Evolutionary conservation across 2,329 filamentous ascomycete species (phyloP).

Genomic region (Phyllosticta citriasiana): DNA sequence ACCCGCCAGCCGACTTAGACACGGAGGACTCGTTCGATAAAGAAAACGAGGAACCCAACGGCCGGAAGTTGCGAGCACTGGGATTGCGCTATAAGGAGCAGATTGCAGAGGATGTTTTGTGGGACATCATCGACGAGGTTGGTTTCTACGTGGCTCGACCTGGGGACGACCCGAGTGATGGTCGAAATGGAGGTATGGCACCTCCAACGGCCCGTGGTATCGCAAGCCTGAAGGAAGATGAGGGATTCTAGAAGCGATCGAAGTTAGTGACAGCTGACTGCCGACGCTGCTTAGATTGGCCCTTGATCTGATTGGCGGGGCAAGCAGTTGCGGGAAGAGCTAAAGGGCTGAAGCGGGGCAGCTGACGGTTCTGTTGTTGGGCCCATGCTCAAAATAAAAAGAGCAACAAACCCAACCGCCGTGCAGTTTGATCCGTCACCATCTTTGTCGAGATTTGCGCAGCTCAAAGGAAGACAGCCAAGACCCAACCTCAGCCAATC

Average conservation of each 20-base stretch:
- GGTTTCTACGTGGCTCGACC: conserved; percentile 74
- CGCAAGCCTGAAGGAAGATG: conserved; percentile 6
- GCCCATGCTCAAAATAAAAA: background rate
- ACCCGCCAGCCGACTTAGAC: conserved; percentile 55
- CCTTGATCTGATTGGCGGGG: conserved; percentile 8
- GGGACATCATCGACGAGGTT: conserved; percentile 89
- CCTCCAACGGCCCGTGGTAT: conserved; percentile 28
- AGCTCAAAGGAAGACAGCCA: background rate
- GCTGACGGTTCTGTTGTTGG: conserved; percentile 3
- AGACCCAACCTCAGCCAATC: background rate
- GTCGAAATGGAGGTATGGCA: conserved; percentile 17
- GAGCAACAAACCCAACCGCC: background rate
- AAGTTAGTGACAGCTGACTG: background rate
- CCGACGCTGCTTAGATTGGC: conserved; percentile 8
- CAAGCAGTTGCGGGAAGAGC: conserved; percentile 3
- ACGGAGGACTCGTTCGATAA: conserved; percentile 22
- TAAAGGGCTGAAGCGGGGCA: conserved; percentile 6
- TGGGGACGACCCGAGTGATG: conserved; percentile 16
- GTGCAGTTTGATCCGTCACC: background rate
- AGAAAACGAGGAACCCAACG: conserved; percentile 14
- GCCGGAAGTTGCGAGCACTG: conserved; percentile 46
- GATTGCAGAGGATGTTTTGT: conserved; percentile 87
- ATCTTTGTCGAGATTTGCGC: background rate
- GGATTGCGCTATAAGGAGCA: conserved; percentile 81
- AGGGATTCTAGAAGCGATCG: conserved; percentile 8